A percentile compares a stretch with the other conserved stretches of the same genome.
Conservation (phyloP, 2,329 filamentous ascomycete genomes). For the Beauveria caledonica region DNA sequence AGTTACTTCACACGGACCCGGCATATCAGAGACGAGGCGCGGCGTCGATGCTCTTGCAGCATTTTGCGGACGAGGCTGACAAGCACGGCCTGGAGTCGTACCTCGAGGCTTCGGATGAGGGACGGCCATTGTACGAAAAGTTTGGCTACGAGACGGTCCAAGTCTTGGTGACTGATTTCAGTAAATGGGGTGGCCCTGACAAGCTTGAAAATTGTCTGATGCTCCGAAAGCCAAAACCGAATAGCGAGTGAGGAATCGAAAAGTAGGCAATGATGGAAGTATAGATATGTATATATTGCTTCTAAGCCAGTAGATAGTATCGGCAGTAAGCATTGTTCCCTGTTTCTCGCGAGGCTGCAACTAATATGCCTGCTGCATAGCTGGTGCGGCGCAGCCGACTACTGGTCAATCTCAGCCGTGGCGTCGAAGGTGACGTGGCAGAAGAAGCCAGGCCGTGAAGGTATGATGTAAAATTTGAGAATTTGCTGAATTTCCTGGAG, state of each 20-base stretch:
- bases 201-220: conserved; percentile 9
- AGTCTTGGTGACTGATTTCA: conserved; percentile 19
- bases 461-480: too few species aligned
- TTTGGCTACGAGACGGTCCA: conserved; percentile 27
- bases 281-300: not conserved
- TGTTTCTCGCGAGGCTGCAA: not conserved
- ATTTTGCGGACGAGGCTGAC: conserved; percentile 29
- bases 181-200: conserved; percentile 21
- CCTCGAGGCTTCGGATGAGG: conserved; percentile 28
- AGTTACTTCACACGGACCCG: conserved; percentile 30
- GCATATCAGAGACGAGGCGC: conserved; percentile 29
- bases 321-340: not conserved
- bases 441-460: too few species aligned
- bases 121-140: conserved; percentile 26
- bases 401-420: not conserved
- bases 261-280: not conserved
- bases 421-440: not conserved
- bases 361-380: not conserved
- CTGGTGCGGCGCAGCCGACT: too few species aligned
- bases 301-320: not conserved
- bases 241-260: not conserved
- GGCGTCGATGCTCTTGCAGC: conserved; percentile 26
- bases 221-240: conserved; percentile 3
- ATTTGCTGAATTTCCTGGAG: too few species aligned
- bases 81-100: conserved; percentile 27